These are phyloP conservation scores for Ustilago curta DNA, from an alignment of 1,284 basidiomycete species.

Conservation along the genomic window DNA sequence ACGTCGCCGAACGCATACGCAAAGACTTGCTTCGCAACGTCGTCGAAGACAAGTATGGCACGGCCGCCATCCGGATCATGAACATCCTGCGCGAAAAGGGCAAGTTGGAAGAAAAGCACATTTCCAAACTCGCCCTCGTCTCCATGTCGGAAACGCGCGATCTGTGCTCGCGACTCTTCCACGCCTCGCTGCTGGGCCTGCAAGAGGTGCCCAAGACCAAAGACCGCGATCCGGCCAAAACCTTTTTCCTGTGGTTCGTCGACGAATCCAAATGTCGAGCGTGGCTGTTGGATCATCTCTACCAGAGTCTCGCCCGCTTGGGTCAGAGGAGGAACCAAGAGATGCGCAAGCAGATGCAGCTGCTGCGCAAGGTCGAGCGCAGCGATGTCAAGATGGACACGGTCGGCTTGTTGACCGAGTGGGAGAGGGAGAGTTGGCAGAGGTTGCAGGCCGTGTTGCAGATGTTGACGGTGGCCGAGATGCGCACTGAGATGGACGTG, in stretches of 20 bases:
- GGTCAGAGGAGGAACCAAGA: conserved; percentile 60
- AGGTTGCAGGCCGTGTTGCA: conserved; percentile 44
- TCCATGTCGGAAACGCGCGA: conserved; percentile 86
- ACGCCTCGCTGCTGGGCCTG: conserved; percentile 59
- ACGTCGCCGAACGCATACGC: conserved; percentile 79
- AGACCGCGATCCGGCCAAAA: conserved; percentile 64
- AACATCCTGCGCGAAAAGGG: conserved; percentile 84
- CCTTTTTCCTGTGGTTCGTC: conserved; percentile 68
- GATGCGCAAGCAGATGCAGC: conserved; percentile 42
- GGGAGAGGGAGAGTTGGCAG: conserved; percentile 54
- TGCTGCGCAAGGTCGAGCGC: conserved; percentile 63
- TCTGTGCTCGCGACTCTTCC: conserved; percentile 78
- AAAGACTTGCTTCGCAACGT: conserved; percentile 82
- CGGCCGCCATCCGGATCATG: conserved; percentile 84
- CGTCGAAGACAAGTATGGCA: conserved; percentile 85
- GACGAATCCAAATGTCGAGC: conserved; percentile 60
- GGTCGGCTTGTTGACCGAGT: conserved; percentile 50
- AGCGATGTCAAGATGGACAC: conserved; percentile 62
- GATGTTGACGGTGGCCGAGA: conserved; percentile 54
- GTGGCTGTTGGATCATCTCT: conserved; percentile 66
- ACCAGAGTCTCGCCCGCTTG: conserved; percentile 55
- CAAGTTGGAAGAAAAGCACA: conserved; percentile 96
- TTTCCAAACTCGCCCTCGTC: conserved; percentile 93
- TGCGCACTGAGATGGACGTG: conserved; percentile 53
- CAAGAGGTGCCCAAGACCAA: conserved; percentile 68